Evolutionary conservation across 2,329 filamentous ascomycete genomes (phyloP), one percentile per base, ranked within the genome.

Genomic region (Colletotrichum brevisporum): DNA sequence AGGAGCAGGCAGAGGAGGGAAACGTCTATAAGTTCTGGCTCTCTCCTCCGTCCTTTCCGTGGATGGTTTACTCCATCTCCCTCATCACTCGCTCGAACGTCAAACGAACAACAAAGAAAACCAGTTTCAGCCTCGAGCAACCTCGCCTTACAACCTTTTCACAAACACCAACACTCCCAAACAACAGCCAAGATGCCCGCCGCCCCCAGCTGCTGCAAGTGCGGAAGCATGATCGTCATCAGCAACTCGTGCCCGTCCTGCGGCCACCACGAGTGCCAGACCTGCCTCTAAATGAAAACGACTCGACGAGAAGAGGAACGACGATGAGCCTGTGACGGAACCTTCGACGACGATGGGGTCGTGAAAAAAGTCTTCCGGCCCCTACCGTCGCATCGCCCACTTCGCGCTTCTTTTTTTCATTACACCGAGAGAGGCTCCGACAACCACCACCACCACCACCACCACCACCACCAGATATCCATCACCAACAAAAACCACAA

Each of bases 201-300:
- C 74, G 84, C 82, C 73, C 83, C 84, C 73, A 85, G 85, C 79
- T 88, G 86, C 83, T 87, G 85, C 83, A 78, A 86, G 75, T 88
- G 85, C 80, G 83, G 83, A 73, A 79, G 82, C 78, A 85, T 87
- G 79, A 86, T 88, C 73, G 85, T 87, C 80, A 88, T 88, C 80
- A 87, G 84, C 83, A 85, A 79, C 76, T 83, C 80, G 60, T 88
- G 85, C 82, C 80, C 78, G 70, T 79, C 81, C 74, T 88, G 85
- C 76, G 79, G 80, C 59, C 85, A 88, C 80, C 77, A 80, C 72
- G 83, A 86, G 75, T 88, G 85, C 83, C 75, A 72, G 69, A 77
- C 83, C 67, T 88, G 85, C 78, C 75, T 79, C 60, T 81, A 74
- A 63, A 26, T 27, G 13, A 47, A 47, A 47, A 18, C 10, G 16